Percentiles rank a stretch among this genome's conserved stretches.
These are phyloP conservation scores for Cicer yamashitae DNA, from an alignment of 306 rosid species.

Conservation along the genomic window DNA sequence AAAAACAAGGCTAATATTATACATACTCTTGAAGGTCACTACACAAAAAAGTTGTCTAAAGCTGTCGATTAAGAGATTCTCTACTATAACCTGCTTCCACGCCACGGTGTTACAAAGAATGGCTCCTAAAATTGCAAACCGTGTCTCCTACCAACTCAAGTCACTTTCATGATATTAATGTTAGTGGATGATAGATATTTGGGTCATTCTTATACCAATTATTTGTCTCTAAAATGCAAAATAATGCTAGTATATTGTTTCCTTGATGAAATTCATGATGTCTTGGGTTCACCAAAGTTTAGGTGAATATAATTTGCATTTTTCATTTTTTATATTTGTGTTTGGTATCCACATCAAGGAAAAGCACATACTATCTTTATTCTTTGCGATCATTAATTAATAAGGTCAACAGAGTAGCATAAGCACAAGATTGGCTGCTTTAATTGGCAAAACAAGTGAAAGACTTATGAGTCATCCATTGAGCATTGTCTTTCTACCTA, in stretches of 20 bases:
- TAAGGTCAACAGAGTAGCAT: constrained; percentile 40
- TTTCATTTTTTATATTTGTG: constrained; percentile 36
- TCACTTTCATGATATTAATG: constrained; percentile 45
- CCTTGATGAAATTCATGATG: constrained; percentile 26
- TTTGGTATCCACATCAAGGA: constrained; percentile 43
- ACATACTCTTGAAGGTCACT: background rate
- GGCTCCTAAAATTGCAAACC: constrained; percentile 15
- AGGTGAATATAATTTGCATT: constrained; percentile 31
- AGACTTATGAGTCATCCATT: background rate
- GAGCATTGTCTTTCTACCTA: constrained; percentile 43
- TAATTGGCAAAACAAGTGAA: constrained; percentile 7
- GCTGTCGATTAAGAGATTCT: constrained; percentile 22
- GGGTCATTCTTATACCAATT: constrained; percentile 25
- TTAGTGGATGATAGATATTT: constrained; percentile 32
- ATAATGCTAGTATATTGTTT: constrained; percentile 1
- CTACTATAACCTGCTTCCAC: background rate
- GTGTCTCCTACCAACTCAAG: constrained; percentile 37
- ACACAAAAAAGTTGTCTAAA: constrained; percentile 7
- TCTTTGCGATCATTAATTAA: constrained; percentile 16
- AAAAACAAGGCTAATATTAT: constrained; percentile 17
- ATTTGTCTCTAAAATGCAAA: constrained; percentile 41
- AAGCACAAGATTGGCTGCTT: constrained; percentile 36
- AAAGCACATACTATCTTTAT: constrained; percentile 35
- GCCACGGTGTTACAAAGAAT: constrained; percentile 24
- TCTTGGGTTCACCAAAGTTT: constrained; percentile 40